Evolutionary conservation across 495 filamentous ascomycete species (phyloP).

Genomic region (Clohesyomyces aquaticus): DNA sequence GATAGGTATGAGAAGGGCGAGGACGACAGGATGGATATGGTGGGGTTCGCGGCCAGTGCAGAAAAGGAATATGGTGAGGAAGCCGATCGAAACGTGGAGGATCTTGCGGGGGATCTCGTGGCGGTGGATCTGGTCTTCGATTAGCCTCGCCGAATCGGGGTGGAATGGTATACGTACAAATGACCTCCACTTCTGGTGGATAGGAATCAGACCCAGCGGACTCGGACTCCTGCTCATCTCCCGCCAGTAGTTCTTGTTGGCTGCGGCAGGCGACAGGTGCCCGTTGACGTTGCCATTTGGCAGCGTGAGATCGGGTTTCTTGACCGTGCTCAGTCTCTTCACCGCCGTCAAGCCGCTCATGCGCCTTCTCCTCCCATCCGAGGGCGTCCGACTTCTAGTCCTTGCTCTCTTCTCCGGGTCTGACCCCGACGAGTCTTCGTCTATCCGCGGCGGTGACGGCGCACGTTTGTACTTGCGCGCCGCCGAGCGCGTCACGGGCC

Average conservation of each 20-base stretch:
- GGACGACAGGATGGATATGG: constrained; percentile 79
- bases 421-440: constrained; percentile 38
- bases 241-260: constrained; percentile 65
- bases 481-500: constrained; percentile 45
- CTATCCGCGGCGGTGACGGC: constrained; percentile 40
- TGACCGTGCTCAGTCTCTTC: constrained; percentile 26
- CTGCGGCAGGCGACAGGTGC: constrained; percentile 68
- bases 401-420: constrained; percentile 46
- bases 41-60: constrained; percentile 70
- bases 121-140: constrained; percentile 58
- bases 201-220: constrained; percentile 91
- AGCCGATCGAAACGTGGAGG: constrained; percentile 92
- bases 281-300: constrained; percentile 59
- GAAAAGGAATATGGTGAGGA: constrained; percentile 85
- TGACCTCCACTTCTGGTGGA: constrained; percentile 74
- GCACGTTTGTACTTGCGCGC: constrained; percentile 35
- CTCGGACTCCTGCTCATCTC: constrained; percentile 85
- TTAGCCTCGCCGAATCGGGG: background rate
- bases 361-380: constrained; percentile 39
- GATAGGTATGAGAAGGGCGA: constrained; percentile 85
- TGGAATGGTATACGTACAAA: constrained; percentile 54
- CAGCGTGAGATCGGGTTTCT: constrained; percentile 29
- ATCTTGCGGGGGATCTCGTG: constrained; percentile 78
- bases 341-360: constrained; percentile 39
- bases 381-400: constrained; percentile 42